Evolutionary conservation across 2,329 filamentous ascomycete genomes (phyloP), one percentile per base, ranked within the genome.

Genomic region (Fusarium sp.): DNA sequence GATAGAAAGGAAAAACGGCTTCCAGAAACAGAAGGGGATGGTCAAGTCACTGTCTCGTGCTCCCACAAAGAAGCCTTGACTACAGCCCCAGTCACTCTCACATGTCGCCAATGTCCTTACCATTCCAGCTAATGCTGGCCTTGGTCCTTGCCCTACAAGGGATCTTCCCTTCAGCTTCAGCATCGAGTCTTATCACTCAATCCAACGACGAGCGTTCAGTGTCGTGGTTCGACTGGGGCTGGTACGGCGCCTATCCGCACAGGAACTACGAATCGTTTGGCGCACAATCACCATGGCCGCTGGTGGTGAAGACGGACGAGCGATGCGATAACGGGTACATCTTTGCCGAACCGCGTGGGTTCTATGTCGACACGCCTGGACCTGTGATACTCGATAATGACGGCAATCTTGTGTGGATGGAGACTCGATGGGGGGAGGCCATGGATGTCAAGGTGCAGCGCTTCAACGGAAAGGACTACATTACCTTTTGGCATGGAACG

Each of bases 341-440:
- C 2, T 80, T 87, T 22, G 73, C 87, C 14, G 80, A 83, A 45
- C 84, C 84, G 1, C 77, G 79, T 10, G 79, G 78, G 3, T 78
- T 79, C 22, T 84, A 83, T 5, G 76, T 84, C 6, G 75, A 72
- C 13, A 74, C 80, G 8, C 78, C 82, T 2, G 83, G 84, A 4
- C 84, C 85, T 2, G 84, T 84, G 68, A 85, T 88, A 14, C 72
- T 87, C 31, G 85, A 87, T 74, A 76, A 80, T 14, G 75, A 82
- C 3, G 85, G 85, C 7, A 80, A 85, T 66, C 73, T 87, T 22
- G 81, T 87, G 9, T 88, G 86, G 86, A 85, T 83, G 56, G 80
- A 83, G n/a, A 75, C 71, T 9, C 38, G 60, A 50, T 80, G 78
- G 73, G 76, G 73, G 14, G 64, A 78, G 56, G 77, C 78, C 7